These are phyloP conservation scores for Coprinopsis cinerea DNA, from an alignment of 768 basidiomycete genomes.

Conservation along the genomic window DNA sequence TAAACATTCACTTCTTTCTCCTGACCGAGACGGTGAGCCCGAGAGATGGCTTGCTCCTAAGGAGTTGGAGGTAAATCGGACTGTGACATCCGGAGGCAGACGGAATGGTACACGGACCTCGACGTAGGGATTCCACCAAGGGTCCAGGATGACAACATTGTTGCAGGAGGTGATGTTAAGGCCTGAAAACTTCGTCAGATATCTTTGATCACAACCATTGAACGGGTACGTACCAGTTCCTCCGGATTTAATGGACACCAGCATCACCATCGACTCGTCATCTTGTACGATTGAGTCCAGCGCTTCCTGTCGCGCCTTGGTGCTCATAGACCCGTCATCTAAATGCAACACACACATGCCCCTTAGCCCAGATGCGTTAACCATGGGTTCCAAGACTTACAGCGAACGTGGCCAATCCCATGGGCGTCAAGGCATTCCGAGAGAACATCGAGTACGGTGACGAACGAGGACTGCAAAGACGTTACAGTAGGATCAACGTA, in stretches of 20 bases:
- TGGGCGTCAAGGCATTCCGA: neutral
- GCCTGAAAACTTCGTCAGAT: neutral
- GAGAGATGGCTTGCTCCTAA: slow-evolving; percentile 4
- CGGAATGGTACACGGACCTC: slow-evolving; percentile 4
- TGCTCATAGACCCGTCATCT: neutral
- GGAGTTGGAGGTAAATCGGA: neutral
- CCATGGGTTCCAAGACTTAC: neutral
- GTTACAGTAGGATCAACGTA: neutral
- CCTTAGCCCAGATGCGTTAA: neutral
- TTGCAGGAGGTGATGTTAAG: slow-evolving; percentile 4
- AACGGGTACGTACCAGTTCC: slow-evolving; percentile 4
- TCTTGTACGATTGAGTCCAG: neutral
- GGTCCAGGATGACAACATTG: slow-evolving; percentile 9
- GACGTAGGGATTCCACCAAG: slow-evolving; percentile 12
- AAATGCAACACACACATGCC: neutral
- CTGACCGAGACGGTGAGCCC: neutral
- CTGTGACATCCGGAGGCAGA: neutral
- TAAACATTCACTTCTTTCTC: neutral
- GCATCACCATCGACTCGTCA: neutral
- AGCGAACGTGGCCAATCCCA: neutral
- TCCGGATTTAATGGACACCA: slow-evolving; percentile 10
- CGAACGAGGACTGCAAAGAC: slow-evolving; percentile 2
- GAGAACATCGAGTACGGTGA: neutral
- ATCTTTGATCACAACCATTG: neutral
- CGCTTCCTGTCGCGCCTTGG: neutral